A percentile compares a stretch with the other conserved stretches of the same genome.
These are phyloP conservation scores for Neoascochyta sp. DNA, from an alignment of 2,329 filamentous ascomycete genomes.

Conservation along the genomic window DNA sequence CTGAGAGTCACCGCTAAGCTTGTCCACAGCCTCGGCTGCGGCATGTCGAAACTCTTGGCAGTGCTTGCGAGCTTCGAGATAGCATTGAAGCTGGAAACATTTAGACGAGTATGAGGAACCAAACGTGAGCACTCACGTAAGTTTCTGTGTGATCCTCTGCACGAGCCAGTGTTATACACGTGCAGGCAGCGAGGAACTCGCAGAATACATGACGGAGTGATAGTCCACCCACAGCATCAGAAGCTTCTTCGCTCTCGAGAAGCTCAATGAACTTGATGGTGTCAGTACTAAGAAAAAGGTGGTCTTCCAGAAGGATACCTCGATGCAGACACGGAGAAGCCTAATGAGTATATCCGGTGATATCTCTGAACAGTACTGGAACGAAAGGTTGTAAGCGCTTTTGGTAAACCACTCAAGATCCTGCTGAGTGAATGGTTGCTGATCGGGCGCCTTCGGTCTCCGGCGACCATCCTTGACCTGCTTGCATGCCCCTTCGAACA, in stretches of 20 bases:
- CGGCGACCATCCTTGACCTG: slow-evolving; percentile 45
- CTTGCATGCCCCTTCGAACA: slow-evolving; percentile 51
- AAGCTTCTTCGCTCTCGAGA: slow-evolving; percentile 24
- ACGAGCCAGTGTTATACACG: slow-evolving; percentile 48
- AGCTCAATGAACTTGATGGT: slow-evolving; percentile 41
- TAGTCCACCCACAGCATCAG: slow-evolving; percentile 45
- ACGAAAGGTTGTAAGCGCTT: slow-evolving; percentile 73
- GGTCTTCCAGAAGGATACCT: slow-evolving; percentile 24
- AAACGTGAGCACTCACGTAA: slow-evolving; percentile 37
- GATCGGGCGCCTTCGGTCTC: slow-evolving; percentile 42
- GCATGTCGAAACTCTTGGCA: slow-evolving; percentile 55
- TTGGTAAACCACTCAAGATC: slow-evolving; percentile 84
- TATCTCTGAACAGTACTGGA: slow-evolving; percentile 61
- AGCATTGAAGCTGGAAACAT: slow-evolving; percentile 60
- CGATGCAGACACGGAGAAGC: slow-evolving; percentile 49
- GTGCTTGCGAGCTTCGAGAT: slow-evolving; percentile 59
- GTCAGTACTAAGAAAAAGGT: neutral
- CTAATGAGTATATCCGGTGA: slow-evolving; percentile 52
- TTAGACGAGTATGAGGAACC: too few species aligned
- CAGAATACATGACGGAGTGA: slow-evolving; percentile 63
- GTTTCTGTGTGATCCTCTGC: slow-evolving; percentile 39
- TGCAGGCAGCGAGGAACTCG: slow-evolving; percentile 59
- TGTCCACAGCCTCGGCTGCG: slow-evolving; percentile 38
- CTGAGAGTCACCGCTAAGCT: slow-evolving; percentile 44
- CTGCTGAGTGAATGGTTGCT: slow-evolving; percentile 51